These are phyloP conservation scores for Arachis hypogaea DNA, from an alignment of 306 rosid species.

Conservation along the genomic window DNA sequence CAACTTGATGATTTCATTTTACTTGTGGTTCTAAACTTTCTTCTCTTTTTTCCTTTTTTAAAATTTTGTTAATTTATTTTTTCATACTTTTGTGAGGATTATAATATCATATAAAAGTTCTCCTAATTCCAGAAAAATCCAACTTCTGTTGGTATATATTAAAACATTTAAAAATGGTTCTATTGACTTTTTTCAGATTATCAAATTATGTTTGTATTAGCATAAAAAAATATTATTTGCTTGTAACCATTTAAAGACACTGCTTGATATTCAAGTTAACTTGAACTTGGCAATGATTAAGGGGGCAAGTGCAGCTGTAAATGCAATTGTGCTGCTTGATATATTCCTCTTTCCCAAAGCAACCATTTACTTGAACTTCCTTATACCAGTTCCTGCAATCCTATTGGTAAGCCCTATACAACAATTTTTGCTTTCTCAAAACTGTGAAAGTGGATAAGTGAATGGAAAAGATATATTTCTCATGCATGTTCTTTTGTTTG, in stretches of 20 bases:
- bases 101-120: neutral
- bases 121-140: constrained; percentile 18
- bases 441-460: constrained; percentile 26
- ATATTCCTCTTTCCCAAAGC: constrained; percentile 82
- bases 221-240: constrained; percentile 12
- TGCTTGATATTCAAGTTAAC: constrained; percentile 33
- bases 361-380: constrained; percentile 58
- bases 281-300: constrained; percentile 48
- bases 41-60: neutral
- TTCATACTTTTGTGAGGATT: too few species aligned
- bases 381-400: constrained; percentile 86
- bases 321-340: constrained; percentile 77
- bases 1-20: constrained; percentile 21
- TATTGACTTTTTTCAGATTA: neutral
- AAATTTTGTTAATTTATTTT: too few species aligned
- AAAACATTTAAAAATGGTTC: constrained; percentile 10
- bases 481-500: constrained; percentile 25
- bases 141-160: neutral
- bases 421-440: constrained; percentile 26
- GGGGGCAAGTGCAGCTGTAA: constrained; percentile 96
- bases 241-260: constrained; percentile 22
- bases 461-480: constrained; percentile 23
- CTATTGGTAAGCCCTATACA: constrained; percentile 60
- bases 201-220: constrained; percentile 11
- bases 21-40: constrained; percentile 18